Conservation (phyloP, 148 eudicot species). For the Rheum nobile region DNA sequence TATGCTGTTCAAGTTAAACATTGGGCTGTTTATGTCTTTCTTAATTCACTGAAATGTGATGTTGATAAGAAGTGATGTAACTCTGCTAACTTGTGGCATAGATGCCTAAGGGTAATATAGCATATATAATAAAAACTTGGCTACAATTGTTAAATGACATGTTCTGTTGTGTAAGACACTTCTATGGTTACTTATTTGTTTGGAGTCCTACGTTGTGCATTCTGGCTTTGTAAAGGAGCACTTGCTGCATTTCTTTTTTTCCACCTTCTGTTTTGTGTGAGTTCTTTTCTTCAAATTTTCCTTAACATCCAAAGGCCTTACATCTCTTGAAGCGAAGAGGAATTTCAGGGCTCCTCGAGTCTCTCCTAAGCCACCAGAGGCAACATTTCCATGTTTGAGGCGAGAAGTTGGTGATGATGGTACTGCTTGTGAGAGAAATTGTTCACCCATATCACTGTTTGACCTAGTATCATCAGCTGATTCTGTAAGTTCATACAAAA, state of each 20-base stretch:
- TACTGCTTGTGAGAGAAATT: conserved; percentile 14
- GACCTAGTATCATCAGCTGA: conserved; percentile 18
- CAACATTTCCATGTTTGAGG: conserved; percentile 19
- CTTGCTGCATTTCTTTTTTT: not conserved
- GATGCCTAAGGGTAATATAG: not conserved
- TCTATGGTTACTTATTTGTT: not conserved
- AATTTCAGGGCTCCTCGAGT: conserved; percentile 65
- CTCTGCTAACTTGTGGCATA: not conserved
- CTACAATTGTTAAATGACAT: not conserved
- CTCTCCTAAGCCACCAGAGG: conserved; percentile 27
- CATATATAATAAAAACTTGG: not conserved
- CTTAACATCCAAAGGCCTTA: conserved; percentile 62
- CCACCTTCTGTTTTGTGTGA: not conserved
- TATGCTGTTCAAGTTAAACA: not conserved
- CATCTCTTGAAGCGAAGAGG: conserved; percentile 92
- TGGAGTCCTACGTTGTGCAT: not conserved
- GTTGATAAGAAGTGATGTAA: not conserved
- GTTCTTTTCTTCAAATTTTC: conserved; percentile 7
- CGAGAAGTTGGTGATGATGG: conserved; percentile 20
- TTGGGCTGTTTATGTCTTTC: not conserved
- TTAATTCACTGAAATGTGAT: not conserved
- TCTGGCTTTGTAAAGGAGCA: not conserved
- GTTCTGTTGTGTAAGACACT: not conserved
- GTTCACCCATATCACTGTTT: conserved; percentile 15
- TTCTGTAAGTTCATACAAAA: conserved; percentile 21